Conservation (phyloP, 1,284 basidiomycete species). For the Cryptococcus sp. region DNA sequence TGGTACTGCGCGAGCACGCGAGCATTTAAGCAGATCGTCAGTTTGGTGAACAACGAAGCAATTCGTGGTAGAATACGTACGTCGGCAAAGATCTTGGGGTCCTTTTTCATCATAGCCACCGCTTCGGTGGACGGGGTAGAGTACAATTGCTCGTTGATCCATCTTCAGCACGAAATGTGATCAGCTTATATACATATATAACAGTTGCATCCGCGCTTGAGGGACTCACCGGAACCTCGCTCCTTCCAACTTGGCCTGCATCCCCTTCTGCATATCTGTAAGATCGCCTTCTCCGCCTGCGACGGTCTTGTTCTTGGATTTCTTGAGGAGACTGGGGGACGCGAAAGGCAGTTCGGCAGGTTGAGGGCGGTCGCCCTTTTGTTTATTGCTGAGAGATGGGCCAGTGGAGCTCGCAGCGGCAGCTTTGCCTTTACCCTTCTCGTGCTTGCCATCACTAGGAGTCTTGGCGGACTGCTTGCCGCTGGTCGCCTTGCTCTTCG, state of each 20-base stretch:
- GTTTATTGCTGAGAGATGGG: constrained; percentile 4
- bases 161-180: constrained; percentile 55
- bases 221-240: constrained; percentile 73
- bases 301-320: constrained; percentile 11
- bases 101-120: constrained; percentile 74
- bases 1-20: constrained; percentile 68
- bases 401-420: not conserved
- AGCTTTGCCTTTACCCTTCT: not conserved
- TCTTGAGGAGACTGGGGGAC: constrained; percentile 19
- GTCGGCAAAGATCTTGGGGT: constrained; percentile 73
- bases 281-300: constrained; percentile 52
- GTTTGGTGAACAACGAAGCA: not conserved
- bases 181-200: constrained; percentile 3
- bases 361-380: not conserved
- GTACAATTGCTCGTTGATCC: constrained; percentile 86
- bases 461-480: not conserved
- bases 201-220: not conserved
- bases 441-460: not conserved
- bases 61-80: constrained; percentile 55
- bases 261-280: constrained; percentile 70
- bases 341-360: constrained; percentile 34
- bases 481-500: constrained; percentile 35
- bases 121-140: constrained; percentile 75
- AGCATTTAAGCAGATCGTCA: not conserved
- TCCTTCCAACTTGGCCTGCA: constrained; percentile 77